Evolutionary conservation across 2,329 filamentous ascomycete genomes (phyloP).

Genomic region (Penicillium sp.): DNA sequence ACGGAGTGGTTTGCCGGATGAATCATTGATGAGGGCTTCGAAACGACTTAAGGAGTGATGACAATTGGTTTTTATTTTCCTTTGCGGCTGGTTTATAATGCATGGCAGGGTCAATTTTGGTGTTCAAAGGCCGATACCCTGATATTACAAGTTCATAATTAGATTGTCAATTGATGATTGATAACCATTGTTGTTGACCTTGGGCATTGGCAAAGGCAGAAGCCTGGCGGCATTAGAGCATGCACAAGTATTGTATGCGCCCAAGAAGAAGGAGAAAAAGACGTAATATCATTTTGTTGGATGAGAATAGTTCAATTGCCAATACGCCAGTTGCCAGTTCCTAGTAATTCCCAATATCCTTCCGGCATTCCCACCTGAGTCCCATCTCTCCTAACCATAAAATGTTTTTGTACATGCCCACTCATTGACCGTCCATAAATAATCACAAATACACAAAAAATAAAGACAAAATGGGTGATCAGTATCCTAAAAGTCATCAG

Average conservation of each 20-base stretch:
- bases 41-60: slow-evolving; percentile 57
- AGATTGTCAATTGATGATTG: neutral
- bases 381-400: neutral
- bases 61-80: neutral
- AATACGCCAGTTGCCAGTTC: neutral
- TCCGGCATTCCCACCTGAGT: neutral
- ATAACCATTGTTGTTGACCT: neutral
- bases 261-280: no score
- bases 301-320: neutral
- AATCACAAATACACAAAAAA: neutral
- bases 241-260: no score
- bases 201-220: no score
- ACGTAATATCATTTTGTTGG: no score
- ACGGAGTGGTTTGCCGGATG: slow-evolving; percentile 80
- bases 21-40: slow-evolving; percentile 63
- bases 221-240: neutral
- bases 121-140: neutral
- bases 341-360: neutral
- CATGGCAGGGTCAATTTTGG: neutral
- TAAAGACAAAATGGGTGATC: neutral
- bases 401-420: slow-evolving; percentile 1
- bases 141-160: neutral
- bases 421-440: neutral
- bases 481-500: slow-evolving; percentile 12
- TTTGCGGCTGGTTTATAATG: neutral